These are phyloP conservation scores for Sphaerostilbella broomeana DNA, from an alignment of 2,329 filamentous ascomycete species.

Conservation along the genomic window DNA sequence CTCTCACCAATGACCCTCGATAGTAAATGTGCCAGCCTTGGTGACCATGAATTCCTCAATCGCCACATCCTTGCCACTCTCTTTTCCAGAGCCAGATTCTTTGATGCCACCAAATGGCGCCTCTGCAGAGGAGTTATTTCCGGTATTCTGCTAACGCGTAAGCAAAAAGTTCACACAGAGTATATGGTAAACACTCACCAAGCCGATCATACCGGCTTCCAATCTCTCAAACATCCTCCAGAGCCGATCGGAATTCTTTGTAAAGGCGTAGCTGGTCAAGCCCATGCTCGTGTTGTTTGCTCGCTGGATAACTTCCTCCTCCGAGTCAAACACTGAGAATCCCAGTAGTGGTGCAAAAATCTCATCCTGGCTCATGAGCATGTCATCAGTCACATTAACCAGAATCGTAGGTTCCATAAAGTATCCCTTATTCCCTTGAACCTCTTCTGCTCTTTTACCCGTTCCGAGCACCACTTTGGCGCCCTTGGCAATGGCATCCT, in stretches of 20 bases:
- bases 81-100: constrained; percentile 40
- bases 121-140: constrained; percentile 37
- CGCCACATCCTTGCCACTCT: constrained; percentile 41
- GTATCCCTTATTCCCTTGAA: constrained; percentile 41
- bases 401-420: constrained; percentile 67
- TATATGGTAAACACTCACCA: constrained; percentile 22
- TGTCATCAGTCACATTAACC: constrained; percentile 57
- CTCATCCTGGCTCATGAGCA: constrained; percentile 61
- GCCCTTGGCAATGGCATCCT: constrained; percentile 55
- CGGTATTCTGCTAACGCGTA: constrained; percentile 27
- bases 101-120: constrained; percentile 44
- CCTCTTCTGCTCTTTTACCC: constrained; percentile 39
- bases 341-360: constrained; percentile 67
- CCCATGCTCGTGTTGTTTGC: constrained; percentile 64
- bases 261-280: constrained; percentile 67
- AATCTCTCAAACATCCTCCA: constrained; percentile 41
- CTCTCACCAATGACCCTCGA: constrained; percentile 21
- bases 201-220: constrained; percentile 36
- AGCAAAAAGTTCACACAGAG: neutral
- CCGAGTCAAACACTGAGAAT: constrained; percentile 61
- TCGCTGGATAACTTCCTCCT: constrained; percentile 60
- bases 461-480: constrained; percentile 51
- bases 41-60: constrained; percentile 41
- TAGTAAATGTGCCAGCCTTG: constrained; percentile 38
- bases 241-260: constrained; percentile 33